These are phyloP conservation scores for Puccinia triticina DNA, from an alignment of 1,284 basidiomycete species.

Conservation along the genomic window DNA sequence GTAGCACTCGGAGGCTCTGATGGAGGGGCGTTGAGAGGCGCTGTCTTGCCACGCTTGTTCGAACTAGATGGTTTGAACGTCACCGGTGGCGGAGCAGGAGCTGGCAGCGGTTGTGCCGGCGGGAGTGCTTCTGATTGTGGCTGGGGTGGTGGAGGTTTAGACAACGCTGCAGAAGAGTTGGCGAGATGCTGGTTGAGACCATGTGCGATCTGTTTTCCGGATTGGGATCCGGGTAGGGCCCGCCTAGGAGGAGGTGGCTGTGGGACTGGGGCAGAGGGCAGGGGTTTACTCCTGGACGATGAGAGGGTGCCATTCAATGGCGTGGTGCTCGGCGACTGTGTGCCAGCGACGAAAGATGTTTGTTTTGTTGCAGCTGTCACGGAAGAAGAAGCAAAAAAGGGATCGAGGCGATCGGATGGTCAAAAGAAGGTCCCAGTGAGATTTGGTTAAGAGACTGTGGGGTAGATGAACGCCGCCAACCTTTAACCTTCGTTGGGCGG, in stretches of 20 bases:
- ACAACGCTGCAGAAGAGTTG: slow-evolving; percentile 16
- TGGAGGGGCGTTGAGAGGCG: neutral
- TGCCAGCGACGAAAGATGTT: neutral
- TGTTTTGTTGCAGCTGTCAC: slow-evolving; percentile 5
- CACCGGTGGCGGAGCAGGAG: slow-evolving; percentile 13
- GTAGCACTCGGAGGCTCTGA: slow-evolving; percentile 32
- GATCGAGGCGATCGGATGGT: neutral
- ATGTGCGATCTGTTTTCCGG: slow-evolving; percentile 46
- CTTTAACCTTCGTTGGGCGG: slow-evolving; percentile 28
- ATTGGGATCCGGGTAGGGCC: slow-evolving; percentile 43
- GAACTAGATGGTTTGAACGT: slow-evolving; percentile 37
- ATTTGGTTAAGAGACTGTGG: neutral
- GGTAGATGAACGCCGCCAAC: neutral
- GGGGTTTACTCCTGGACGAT: neutral
- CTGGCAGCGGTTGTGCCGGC: neutral
- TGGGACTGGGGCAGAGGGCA: neutral
- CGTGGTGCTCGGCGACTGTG: neutral
- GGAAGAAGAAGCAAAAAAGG: neutral
- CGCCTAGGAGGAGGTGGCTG: slow-evolving; percentile 27
- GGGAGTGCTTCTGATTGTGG: neutral
- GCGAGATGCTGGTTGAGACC: slow-evolving; percentile 30
- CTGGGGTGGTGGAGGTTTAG: neutral
- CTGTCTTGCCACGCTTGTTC: slow-evolving; percentile 9
- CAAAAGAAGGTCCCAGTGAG: neutral
- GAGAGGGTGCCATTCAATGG: slow-evolving; percentile 9